phyloP scores from a whole-genome alignment of 202 grass and related monocot species.

The Setaria viridis region DNA sequence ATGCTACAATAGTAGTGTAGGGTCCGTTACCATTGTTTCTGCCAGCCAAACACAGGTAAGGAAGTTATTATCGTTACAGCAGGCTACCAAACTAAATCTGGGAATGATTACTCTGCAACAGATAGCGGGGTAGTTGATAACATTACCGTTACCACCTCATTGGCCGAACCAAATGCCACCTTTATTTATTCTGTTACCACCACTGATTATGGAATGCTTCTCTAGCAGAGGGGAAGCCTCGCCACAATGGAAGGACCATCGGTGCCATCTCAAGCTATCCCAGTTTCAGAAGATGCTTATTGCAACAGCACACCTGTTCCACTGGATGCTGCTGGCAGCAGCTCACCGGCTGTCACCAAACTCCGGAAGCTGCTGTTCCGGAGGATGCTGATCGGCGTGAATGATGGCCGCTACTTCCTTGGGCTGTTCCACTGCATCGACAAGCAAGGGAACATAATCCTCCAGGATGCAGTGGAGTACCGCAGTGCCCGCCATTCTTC shows the following conservation, averaged over 20 bases:
- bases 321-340: background rate
- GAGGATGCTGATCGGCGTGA: conserved; percentile 80
- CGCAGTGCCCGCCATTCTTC: conserved; percentile 45
- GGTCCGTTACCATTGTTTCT: no score
- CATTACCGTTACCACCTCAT: no score
- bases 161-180: no score
- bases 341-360: conserved; percentile 59
- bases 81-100: no score
- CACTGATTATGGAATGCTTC: conserved; percentile 16
- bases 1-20: no score
- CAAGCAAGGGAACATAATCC: conserved; percentile 96
- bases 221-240: background rate
- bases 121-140: no score
- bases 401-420: conserved; percentile 80
- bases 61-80: no score
- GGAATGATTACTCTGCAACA: no score
- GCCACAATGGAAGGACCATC: conserved; percentile 43
- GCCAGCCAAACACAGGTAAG: no score
- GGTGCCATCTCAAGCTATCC: background rate
- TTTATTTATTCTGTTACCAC: background rate
- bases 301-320: background rate
- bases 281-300: background rate
- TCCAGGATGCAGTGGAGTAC: conserved; percentile 93
- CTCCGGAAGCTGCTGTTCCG: conserved; percentile 79
- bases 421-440: conserved; percentile 93